Conservation (phyloP, 768 basidiomycete species). For the Zangia roseola region DNA sequence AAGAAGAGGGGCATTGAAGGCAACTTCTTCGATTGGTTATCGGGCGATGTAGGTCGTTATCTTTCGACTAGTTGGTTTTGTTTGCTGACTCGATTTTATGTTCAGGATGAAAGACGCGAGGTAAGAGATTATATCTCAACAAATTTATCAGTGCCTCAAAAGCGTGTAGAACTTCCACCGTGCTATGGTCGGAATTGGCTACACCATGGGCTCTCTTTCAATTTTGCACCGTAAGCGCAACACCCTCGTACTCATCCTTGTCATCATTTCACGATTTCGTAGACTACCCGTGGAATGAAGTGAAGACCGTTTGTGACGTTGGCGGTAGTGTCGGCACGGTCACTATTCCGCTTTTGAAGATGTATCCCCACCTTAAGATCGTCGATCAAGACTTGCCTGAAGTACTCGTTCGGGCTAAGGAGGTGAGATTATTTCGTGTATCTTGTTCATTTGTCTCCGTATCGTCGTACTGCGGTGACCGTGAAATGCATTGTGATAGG, state of each 20-base stretch:
- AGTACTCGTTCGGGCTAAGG: conserved; percentile 22
- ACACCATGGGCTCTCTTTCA: no score
- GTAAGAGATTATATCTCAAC: conserved; percentile 5
- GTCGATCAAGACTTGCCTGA: conserved; percentile 35
- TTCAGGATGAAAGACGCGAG: conserved; percentile 17
- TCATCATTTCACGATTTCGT: no score
- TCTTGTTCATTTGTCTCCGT: no score
- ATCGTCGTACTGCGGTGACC: no score
- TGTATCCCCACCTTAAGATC: conserved; percentile 28
- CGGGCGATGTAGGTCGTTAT: conserved; percentile 13
- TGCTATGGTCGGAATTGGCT: conserved; percentile 25
- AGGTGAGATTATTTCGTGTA: conserved; percentile 4
- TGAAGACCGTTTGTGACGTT: no score
- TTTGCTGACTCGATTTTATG: no score
- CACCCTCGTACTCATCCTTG: conserved; percentile 1
- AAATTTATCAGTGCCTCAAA: neutral
- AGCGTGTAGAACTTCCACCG: conserved; percentile 19
- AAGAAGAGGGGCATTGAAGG: conserved; percentile 21
- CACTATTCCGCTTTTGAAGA: conserved; percentile 29
- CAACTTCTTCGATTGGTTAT: conserved; percentile 28
- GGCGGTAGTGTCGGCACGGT: conserved; percentile 36
- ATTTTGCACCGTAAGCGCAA: conserved; percentile 19
- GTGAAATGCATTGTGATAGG: conserved; percentile 16
- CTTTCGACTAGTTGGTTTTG: no score
- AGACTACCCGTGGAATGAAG: no score